Evolutionary conservation across 2,329 filamentous ascomycete species (phyloP).

Genomic region (Botryotinia convoluta): DNA sequence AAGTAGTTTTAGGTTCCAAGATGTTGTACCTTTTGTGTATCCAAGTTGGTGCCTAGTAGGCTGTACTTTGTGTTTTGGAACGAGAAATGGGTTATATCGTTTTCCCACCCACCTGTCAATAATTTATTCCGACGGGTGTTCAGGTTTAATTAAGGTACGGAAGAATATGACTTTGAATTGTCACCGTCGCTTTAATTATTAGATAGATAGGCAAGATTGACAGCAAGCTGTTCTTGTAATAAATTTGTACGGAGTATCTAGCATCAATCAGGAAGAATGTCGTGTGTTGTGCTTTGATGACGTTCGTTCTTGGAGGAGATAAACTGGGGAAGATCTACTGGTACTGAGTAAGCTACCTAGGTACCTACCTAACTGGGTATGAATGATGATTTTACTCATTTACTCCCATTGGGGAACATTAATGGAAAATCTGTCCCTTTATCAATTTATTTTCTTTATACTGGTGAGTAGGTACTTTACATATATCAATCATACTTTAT

Average conservation of each 20-base stretch:
- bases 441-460: not conserved
- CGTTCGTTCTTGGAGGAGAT: not conserved
- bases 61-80: conserved; percentile 1
- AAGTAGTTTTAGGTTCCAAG: not conserved
- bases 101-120: conserved; percentile 5
- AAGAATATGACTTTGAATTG: not conserved
- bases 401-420: not conserved
- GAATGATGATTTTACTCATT: not conserved
- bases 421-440: not conserved
- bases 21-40: conserved; percentile 5
- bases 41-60: not conserved
- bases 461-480: not conserved
- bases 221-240: not conserved
- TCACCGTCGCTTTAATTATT: not conserved
- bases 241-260: not conserved
- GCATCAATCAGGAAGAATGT: not conserved
- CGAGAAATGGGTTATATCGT: not conserved
- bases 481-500: not conserved
- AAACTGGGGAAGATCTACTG: not conserved
- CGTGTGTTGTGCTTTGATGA: not conserved
- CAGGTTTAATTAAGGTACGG: not conserved
- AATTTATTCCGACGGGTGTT: conserved; percentile 6
- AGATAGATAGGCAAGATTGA: not conserved
- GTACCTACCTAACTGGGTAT: not conserved
- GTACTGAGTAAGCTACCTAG: not conserved